Conservation (phyloP, 139 green algal species). For the Asterochloris sp. region DNA sequence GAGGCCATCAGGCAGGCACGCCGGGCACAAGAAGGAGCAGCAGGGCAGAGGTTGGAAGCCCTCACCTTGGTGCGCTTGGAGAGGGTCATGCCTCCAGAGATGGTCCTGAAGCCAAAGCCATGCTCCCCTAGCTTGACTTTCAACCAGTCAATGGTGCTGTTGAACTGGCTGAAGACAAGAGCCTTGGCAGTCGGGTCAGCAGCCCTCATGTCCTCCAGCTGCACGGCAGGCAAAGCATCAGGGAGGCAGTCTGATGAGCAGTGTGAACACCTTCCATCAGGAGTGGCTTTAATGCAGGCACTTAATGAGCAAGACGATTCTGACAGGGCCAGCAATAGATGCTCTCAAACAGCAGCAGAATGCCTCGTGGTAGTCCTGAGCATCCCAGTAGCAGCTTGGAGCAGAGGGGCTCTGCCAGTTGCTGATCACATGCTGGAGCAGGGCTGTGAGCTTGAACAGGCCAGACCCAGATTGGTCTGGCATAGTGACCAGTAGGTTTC, state of each 20-base stretch:
- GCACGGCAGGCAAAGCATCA: background rate
- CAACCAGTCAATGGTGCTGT: constrained; percentile 59
- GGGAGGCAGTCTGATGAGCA: no score
- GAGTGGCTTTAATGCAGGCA: background rate
- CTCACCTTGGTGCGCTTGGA: constrained; percentile 41
- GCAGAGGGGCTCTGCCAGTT: no score
- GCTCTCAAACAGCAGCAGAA: no score
- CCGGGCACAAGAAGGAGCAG: background rate
- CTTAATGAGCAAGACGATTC: background rate
- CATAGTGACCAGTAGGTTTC: no score
- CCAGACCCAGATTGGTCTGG: no score
- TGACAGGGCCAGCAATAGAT: background rate
- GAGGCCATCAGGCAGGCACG: no score
- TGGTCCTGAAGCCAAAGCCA: constrained; percentile 55
- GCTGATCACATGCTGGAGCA: no score
- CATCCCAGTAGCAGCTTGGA: no score
- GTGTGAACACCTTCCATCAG: background rate
- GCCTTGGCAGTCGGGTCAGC: constrained; percentile 58
- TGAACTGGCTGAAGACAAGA: constrained; percentile 70
- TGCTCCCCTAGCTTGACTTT: constrained; percentile 40
- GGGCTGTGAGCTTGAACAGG: no score
- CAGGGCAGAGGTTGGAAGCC: background rate
- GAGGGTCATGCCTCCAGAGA: constrained; percentile 61
- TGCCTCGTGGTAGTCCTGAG: no score
- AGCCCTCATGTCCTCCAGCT: constrained; percentile 58